A percentile compares a stretch with the other conserved stretches of the same genome.
Evolutionary conservation across 2,329 filamentous ascomycete species (phyloP).

Genomic region (Cryphonectria japonica): DNA sequence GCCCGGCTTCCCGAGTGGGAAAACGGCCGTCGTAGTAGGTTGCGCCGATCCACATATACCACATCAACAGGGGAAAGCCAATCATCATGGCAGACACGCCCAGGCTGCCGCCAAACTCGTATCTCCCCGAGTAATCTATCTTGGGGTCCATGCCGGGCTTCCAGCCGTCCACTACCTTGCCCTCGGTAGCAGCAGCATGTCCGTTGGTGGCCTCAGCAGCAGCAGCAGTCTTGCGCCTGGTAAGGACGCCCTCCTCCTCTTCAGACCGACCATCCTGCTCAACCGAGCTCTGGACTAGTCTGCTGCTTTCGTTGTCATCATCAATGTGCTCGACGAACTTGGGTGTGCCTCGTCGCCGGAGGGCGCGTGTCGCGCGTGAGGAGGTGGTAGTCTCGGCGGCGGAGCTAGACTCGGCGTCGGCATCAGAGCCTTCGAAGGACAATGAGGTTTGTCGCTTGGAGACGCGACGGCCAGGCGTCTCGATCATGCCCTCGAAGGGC

Average conservation of each 20-base stretch:
- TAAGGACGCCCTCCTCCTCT: constrained; percentile 6
- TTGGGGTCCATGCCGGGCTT: constrained; percentile 62
- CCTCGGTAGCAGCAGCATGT: constrained; percentile 32
- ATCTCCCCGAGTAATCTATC: constrained; percentile 64
- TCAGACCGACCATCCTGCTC: background rate
- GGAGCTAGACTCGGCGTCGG: constrained; percentile 54
- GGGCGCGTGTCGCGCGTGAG: constrained; percentile 34
- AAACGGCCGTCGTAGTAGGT: constrained; percentile 88
- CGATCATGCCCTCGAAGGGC: constrained; percentile 64
- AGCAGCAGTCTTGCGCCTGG: constrained; percentile 21
- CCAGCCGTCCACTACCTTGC: constrained; percentile 59
- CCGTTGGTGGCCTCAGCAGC: constrained; percentile 28
- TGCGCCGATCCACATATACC: constrained; percentile 98
- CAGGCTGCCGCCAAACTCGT: constrained; percentile 87
- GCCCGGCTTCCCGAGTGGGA: constrained; percentile 66
- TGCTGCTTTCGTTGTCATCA: constrained; percentile 42
- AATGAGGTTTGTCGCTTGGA: constrained; percentile 56
- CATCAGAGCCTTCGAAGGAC: constrained; percentile 48
- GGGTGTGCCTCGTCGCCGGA: constrained; percentile 50
- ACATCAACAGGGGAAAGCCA: constrained; percentile 93
- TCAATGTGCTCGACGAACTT: constrained; percentile 57
- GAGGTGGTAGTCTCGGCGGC: constrained; percentile 46
- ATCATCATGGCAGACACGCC: constrained; percentile 87
- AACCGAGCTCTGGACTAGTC: background rate
- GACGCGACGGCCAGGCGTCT: constrained; percentile 53